Base-by-base conservation (phyloP, 2,329 filamentous ascomycete species). In the Colletotrichum cordylinicola region DNA sequence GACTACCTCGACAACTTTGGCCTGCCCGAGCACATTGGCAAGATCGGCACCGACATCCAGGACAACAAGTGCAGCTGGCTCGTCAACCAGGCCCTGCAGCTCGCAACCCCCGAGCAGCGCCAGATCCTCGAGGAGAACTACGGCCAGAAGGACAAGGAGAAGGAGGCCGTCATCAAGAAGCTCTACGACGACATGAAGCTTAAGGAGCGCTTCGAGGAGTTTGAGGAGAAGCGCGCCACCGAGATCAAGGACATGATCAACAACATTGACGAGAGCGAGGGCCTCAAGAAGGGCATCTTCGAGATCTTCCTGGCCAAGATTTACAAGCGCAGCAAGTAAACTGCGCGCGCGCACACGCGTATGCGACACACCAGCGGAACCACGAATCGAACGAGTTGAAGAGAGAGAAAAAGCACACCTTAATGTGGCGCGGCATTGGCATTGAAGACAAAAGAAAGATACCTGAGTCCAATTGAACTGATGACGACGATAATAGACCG, bases 51-150 rank as follows among this genome's bases (percentile, higher is more conserved):
- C 76, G 97, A 99, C 83, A 99, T 99, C 86, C 93, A 96, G 90
- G 97, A 99, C 88, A 99, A 99, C 92, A 99, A 99, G 91, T 99
- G 97, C 91, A 98, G 95, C 56, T 99, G 97, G 97, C 89, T 99
- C 76, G 91, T 99, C 86, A 99, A 99, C 91, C 94, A 98, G 87
- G 97, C 97, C 62, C 90, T 99, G 75, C 90, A 93, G 84, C 91
- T 94, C 77, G 94, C 92, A 78, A 96, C 91, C 3, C 93, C 95
- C 2, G 95, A 96, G 84, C 97, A 99, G 90, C 93, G 96, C 83
- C 90, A 94, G 86, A 86, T 98, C 52, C 93, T 99, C 67, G 95
- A 98, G 83, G 92, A 95, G 74, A 96, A 98, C 89, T 99, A 99
- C 85, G 97, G 97, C 80, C 93, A 93, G 84, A 99, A 98, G 90